These are phyloP conservation scores for Wickerhamomyces xylosicus DNA, from an alignment of 805 yeast genomes.

Conservation along the genomic window DNA sequence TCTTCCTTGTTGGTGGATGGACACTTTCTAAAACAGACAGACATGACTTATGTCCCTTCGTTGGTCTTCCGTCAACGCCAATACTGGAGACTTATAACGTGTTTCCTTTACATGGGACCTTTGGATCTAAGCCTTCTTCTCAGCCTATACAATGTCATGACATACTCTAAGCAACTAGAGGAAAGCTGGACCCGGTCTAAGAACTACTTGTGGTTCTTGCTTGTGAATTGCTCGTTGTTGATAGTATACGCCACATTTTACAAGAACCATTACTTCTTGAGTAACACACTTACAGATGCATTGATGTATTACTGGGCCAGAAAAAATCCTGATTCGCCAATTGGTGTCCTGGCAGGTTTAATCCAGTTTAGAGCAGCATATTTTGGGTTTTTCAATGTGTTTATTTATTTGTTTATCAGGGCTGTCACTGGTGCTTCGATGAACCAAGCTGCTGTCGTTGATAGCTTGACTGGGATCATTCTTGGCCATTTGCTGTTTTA, in stretches of 20 bases:
- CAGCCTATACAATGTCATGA: slow-evolving; percentile 3
- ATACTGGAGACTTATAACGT: slow-evolving; percentile 14
- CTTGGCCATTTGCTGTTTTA: slow-evolving; percentile 16
- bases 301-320: slow-evolving; percentile 13
- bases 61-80: slow-evolving; percentile 6
- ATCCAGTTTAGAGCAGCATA: slow-evolving; percentile 10
- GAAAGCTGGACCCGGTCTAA: slow-evolving; percentile 2
- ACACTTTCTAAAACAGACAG: slow-evolving; percentile 2
- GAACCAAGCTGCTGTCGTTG: neutral
- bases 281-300: slow-evolving; percentile 5
- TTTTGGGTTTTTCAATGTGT: slow-evolving; percentile 5
- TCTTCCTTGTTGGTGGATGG: slow-evolving; percentile 9
- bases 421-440: neutral
- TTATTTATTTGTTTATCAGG: neutral
- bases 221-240: slow-evolving; percentile 4
- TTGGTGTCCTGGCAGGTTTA: slow-evolving; percentile 6
- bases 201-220: slow-evolving; percentile 14
- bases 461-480: slow-evolving; percentile 4
- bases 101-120: slow-evolving; percentile 12
- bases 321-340: slow-evolving; percentile 9
- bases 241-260: slow-evolving; percentile 5
- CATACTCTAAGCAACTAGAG: slow-evolving; percentile 10
- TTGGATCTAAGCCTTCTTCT: slow-evolving; percentile 7
- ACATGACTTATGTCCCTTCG: slow-evolving; percentile 8
- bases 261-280: slow-evolving; percentile 2